Evolutionary conservation across 1,284 basidiomycete species (phyloP).

Genomic region (Naganishia sp.): DNA sequence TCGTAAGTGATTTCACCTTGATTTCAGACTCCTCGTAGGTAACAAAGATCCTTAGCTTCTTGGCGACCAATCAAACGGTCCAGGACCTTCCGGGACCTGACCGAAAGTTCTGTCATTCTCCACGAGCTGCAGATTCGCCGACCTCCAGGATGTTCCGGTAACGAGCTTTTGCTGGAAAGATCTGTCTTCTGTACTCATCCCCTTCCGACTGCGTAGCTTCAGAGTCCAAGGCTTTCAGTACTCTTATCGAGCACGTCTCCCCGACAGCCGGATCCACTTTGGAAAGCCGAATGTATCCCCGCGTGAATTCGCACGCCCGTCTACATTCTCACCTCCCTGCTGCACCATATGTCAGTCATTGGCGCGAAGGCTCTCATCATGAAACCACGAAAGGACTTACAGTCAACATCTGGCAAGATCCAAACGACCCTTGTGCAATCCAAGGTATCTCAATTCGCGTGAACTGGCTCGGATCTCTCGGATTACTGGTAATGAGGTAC

Average conservation of each 20-base stretch:
- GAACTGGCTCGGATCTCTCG: slow-evolving; percentile 69
- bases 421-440: slow-evolving; percentile 55
- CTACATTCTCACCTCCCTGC: slow-evolving; percentile 68
- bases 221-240: slow-evolving; percentile 15
- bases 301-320: slow-evolving; percentile 54
- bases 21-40: neutral
- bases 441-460: slow-evolving; percentile 59
- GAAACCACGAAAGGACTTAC: slow-evolving; percentile 34
- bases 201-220: neutral
- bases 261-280: slow-evolving; percentile 59
- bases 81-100: neutral
- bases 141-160: slow-evolving; percentile 7
- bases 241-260: slow-evolving; percentile 51
- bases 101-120: slow-evolving; percentile 17
- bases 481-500: slow-evolving; percentile 70
- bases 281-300: slow-evolving; percentile 72
- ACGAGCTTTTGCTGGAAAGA: neutral
- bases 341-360: slow-evolving; percentile 63
- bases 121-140: slow-evolving; percentile 14
- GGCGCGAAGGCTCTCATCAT: neutral
- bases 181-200: slow-evolving; percentile 1
- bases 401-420: slow-evolving; percentile 50
- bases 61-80: slow-evolving; percentile 17
- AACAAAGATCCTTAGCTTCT: neutral
- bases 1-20: neutral